Evolutionary conservation across 257 asterid species (phyloP).

Genomic region (Lantana camara): DNA sequence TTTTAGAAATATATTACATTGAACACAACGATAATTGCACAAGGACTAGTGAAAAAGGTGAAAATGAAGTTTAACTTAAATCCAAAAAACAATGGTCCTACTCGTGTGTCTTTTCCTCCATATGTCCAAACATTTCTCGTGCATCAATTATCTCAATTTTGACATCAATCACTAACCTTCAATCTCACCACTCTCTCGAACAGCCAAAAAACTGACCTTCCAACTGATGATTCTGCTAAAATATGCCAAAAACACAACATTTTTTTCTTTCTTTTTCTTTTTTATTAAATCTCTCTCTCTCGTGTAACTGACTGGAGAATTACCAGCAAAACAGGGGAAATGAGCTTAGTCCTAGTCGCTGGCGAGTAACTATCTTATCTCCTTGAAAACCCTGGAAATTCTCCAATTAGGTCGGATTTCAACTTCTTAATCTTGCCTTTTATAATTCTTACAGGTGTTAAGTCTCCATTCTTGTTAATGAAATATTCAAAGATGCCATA

Average conservation of each 20-base stretch:
- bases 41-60: too few relatives aligned
- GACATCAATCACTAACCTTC: constrained; percentile 28
- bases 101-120: neutral
- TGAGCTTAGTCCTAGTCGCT: constrained; percentile 40
- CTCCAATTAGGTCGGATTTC: constrained; percentile 61
- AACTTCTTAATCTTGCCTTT: constrained; percentile 24
- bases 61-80: too few relatives aligned
- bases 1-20: too few relatives aligned
- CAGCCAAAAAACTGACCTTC: constrained; percentile 31
- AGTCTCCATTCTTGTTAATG: constrained; percentile 41
- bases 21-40: too few relatives aligned
- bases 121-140: constrained; percentile 6
- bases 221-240: constrained; percentile 36
- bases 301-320: constrained; percentile 20
- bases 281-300: neutral
- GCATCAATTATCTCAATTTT: constrained; percentile 18
- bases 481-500: constrained; percentile 53
- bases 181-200: constrained; percentile 4
- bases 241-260: neutral
- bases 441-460: constrained; percentile 30
- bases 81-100: constrained; percentile 1
- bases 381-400: constrained; percentile 25
- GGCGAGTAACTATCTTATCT: constrained; percentile 47
- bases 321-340: constrained; percentile 6
- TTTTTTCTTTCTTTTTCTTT: neutral